phyloP scores from a whole-genome alignment of 208 protist species.

The Crithidia mellificae region DNA sequence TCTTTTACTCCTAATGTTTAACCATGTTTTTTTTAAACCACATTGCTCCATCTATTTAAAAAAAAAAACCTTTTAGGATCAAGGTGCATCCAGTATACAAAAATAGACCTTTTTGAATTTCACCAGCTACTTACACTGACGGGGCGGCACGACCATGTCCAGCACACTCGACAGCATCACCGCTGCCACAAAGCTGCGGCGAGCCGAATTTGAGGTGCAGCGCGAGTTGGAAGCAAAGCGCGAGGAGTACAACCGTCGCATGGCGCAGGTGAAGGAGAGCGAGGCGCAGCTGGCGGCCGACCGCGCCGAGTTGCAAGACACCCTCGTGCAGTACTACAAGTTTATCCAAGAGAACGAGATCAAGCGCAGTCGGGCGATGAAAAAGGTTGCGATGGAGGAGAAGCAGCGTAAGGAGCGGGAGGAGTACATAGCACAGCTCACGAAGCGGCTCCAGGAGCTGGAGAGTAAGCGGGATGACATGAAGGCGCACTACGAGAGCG shows the following conservation, averaged over 20 bases:
- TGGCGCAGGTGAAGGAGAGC: slow-evolving; percentile 80
- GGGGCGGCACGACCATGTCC: slow-evolving; percentile 43
- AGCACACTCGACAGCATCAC: slow-evolving; percentile 89
- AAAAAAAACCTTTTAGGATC: no score
- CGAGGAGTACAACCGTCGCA: slow-evolving; percentile 80
- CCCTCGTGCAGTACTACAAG: slow-evolving; percentile 93
- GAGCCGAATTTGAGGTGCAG: slow-evolving; percentile 84
- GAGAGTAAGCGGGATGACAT: slow-evolving; percentile 64
- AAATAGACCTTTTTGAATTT: no score
- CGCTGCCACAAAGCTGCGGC: slow-evolving; percentile 85
- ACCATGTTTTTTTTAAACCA: no score
- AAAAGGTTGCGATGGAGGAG: slow-evolving; percentile 87
- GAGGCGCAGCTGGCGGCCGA: slow-evolving; percentile 79
- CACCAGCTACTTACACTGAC: no score
- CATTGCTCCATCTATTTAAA: no score
- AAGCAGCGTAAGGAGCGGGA: slow-evolving; percentile 85
- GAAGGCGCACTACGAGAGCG: slow-evolving; percentile 58
- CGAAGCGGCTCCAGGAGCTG: slow-evolving; percentile 48
- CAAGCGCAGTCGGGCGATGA: slow-evolving; percentile 84
- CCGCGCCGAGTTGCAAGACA: slow-evolving; percentile 87
- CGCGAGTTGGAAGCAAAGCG: slow-evolving; percentile 87
- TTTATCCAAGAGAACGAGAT: slow-evolving; percentile 94
- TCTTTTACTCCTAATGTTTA: no score
- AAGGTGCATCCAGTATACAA: no score
- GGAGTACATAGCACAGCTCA: slow-evolving; percentile 78